phyloP scores from a whole-genome alignment of 805 yeast genomes.

The Pichia cabralensis region DNA sequence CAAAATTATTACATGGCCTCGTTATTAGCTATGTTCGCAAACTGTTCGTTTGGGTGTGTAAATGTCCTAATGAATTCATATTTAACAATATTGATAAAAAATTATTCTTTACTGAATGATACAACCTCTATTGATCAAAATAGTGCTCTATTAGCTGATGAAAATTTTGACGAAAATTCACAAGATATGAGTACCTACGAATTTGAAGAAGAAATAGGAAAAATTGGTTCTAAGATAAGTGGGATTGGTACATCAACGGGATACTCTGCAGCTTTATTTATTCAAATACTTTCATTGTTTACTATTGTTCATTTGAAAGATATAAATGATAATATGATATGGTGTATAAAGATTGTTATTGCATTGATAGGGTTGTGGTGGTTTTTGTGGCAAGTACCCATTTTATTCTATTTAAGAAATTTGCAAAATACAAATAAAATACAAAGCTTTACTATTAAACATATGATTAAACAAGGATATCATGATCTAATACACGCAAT shows the following conservation, averaged over 20 bases:
- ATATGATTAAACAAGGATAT: constrained; percentile 43
- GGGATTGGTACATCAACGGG: constrained; percentile 69
- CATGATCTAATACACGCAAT: constrained; percentile 42
- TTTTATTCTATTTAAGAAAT: constrained; percentile 32
- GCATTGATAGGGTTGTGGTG: constrained; percentile 69
- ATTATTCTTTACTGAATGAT: constrained; percentile 18
- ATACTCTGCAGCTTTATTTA: constrained; percentile 56
- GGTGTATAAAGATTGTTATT: constrained; percentile 49
- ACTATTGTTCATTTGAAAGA: constrained; percentile 21
- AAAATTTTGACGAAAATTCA: background rate
- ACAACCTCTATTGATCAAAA: background rate
- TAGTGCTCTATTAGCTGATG: no score
- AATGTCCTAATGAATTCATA: constrained; percentile 73
- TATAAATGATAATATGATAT: constrained; percentile 15
- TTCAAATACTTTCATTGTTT: constrained; percentile 50
- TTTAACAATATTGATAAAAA: constrained; percentile 49
- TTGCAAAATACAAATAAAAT: background rate
- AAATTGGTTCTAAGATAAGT: constrained; percentile 40
- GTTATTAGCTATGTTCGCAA: constrained; percentile 49
- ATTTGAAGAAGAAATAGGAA: constrained; percentile 21
- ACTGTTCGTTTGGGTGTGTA: constrained; percentile 66
- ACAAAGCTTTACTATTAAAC: background rate
- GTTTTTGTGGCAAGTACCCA: constrained; percentile 60
- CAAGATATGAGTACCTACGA: constrained; percentile 1
- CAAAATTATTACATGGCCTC: constrained; percentile 40